A percentile compares a stretch with the other conserved stretches of the same genome.
Conservation (phyloP, 1,139 yeast species). For the Scheffersomyces illinoinensis region DNA sequence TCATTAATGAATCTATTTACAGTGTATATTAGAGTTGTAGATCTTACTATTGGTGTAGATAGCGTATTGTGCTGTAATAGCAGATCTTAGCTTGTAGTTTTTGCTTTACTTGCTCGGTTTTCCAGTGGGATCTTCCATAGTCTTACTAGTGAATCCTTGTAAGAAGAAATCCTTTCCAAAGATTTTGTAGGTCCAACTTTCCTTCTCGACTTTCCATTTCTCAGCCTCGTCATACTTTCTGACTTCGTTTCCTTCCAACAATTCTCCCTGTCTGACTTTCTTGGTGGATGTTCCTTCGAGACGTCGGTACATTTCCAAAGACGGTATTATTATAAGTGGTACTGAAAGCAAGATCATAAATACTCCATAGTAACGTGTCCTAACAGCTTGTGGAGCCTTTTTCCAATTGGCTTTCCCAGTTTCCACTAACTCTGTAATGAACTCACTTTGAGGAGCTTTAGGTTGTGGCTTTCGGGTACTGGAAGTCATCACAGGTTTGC, state of each 20-base stretch:
- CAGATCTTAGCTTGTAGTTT: background rate
- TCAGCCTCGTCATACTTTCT: slow-evolving; percentile 42
- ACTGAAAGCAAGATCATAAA: slow-evolving; percentile 41
- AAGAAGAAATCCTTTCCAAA: slow-evolving; percentile 48
- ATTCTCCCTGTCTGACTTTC: slow-evolving; percentile 44
- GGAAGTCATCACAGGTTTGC: slow-evolving; percentile 13
- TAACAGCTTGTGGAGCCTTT: slow-evolving; percentile 44
- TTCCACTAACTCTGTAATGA: slow-evolving; percentile 34
- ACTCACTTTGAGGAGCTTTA: slow-evolving; percentile 25
- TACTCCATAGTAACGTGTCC: slow-evolving; percentile 40
- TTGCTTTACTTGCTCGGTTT: background rate
- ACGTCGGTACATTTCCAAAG: slow-evolving; percentile 38
- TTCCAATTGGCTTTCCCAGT: slow-evolving; percentile 50
- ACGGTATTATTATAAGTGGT: slow-evolving; percentile 37
- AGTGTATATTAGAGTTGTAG: background rate
- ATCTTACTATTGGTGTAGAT: background rate
- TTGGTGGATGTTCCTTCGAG: slow-evolving; percentile 46
- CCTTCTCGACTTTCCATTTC: slow-evolving; percentile 41
- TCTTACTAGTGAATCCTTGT: slow-evolving; percentile 48
- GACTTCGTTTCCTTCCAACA: slow-evolving; percentile 32
- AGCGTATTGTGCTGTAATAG: background rate
- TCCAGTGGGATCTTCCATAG: slow-evolving; percentile 26
- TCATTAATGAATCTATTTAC: background rate
- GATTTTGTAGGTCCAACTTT: slow-evolving; percentile 37
- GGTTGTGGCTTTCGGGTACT: slow-evolving; percentile 12